These are phyloP conservation scores for Agastache rugosa DNA, from an alignment of 257 asterid species.

Conservation along the genomic window DNA sequence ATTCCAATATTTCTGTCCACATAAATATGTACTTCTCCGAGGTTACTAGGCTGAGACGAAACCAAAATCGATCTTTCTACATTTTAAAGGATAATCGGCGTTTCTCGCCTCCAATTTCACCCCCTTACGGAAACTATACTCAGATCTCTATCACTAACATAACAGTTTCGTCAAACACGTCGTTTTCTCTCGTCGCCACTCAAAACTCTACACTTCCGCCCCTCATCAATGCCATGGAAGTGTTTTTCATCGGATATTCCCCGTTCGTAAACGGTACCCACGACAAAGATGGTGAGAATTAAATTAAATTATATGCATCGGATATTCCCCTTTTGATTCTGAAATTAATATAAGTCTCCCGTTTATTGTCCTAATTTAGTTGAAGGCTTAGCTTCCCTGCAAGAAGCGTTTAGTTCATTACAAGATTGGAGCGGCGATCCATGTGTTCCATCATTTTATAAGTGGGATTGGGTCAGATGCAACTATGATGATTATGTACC, in stretches of 20 bases:
- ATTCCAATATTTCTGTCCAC: slow-evolving; percentile 36
- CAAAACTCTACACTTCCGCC: slow-evolving; percentile 63
- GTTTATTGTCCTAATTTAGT: slow-evolving; percentile 32
- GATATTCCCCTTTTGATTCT: slow-evolving; percentile 14
- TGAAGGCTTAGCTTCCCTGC: slow-evolving; percentile 48
- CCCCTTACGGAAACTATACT: slow-evolving; percentile 45
- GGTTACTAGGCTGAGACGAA: slow-evolving; percentile 38
- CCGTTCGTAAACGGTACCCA: slow-evolving; percentile 46
- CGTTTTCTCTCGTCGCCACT: slow-evolving; percentile 46
- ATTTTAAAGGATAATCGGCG: slow-evolving; percentile 35
- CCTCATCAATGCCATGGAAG: slow-evolving; percentile 66
- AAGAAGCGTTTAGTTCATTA: slow-evolving; percentile 41
- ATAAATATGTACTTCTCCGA: slow-evolving; percentile 59
- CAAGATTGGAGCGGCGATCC: slow-evolving; percentile 69
- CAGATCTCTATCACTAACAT: slow-evolving; percentile 24
- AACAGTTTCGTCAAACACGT: slow-evolving; percentile 38
- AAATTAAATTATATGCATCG: no score
- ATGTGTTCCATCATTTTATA: slow-evolving; percentile 10
- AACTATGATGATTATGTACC: slow-evolving; percentile 44
- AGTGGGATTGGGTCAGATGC: slow-evolving; percentile 63
- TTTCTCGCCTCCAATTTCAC: slow-evolving; percentile 36
- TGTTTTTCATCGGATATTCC: slow-evolving; percentile 41
- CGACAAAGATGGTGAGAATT: slow-evolving; percentile 52
- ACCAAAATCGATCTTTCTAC: slow-evolving; percentile 50
- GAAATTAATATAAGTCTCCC: no score